phyloP scores from a whole-genome alignment of 768 basidiomycete species.

The Russula ochroleuca region DNA sequence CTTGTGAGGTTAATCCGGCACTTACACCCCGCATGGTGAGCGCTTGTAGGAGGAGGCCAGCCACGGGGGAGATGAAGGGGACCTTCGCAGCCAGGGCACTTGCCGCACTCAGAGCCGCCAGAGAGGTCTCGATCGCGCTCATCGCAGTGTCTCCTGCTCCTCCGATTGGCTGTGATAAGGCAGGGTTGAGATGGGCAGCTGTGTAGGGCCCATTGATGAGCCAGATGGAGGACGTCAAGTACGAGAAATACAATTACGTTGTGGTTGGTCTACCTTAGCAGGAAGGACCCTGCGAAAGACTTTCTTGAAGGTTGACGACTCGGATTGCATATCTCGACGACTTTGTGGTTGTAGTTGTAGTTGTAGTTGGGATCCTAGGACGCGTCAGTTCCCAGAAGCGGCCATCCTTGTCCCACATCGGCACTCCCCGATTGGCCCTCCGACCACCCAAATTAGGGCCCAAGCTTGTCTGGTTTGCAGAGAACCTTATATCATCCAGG shows the following conservation, averaged over 20 bases:
- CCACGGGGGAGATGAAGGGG: neutral
- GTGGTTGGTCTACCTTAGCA: neutral
- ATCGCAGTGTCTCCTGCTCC: neutral
- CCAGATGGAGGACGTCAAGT: neutral
- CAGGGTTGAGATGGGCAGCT: neutral
- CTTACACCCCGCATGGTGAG: neutral
- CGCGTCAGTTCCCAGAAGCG: too few relatives aligned
- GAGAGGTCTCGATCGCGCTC: neutral
- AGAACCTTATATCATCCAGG: too few relatives aligned
- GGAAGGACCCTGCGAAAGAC: neutral
- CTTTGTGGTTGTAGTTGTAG: too few relatives aligned
- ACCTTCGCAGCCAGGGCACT: neutral
- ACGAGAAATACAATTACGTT: neutral
- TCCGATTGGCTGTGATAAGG: neutral
- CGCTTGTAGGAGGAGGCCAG: neutral
- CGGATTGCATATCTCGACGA: too few relatives aligned
- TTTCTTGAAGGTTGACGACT: too few relatives aligned
- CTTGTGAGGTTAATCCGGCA: neutral
- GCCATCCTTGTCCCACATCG: too few relatives aligned
- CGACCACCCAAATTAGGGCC: too few relatives aligned
- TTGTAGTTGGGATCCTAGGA: too few relatives aligned
- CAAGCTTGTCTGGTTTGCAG: too few relatives aligned
- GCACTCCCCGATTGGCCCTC: too few relatives aligned
- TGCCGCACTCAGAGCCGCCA: too few relatives aligned
- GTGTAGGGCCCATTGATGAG: neutral